These are phyloP conservation scores for Hypoxylon sp. DNA, from an alignment of 2,329 filamentous ascomycete genomes.

Conservation along the genomic window DNA sequence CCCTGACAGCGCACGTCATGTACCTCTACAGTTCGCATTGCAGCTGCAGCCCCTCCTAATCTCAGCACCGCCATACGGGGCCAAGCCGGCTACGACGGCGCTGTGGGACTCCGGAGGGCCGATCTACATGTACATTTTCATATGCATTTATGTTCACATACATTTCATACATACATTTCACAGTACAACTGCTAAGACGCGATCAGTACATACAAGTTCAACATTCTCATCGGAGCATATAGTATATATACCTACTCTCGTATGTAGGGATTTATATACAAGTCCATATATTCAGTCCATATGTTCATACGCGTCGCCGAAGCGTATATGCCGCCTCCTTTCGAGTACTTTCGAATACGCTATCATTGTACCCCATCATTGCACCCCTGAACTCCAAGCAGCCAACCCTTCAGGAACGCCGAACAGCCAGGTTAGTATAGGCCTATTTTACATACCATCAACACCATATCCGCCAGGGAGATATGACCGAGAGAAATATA, in stretches of 20 bases:
- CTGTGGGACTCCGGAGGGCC: conserved; percentile 2
- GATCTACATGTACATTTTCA: too few species aligned
- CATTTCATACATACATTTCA: too few species aligned
- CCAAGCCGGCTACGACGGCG: conserved; percentile 30
- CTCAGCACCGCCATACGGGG: conserved; percentile 13
- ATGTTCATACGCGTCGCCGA: neutral
- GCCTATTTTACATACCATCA: conserved; percentile 4
- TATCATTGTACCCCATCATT: conserved; percentile 10
- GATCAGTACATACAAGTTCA: neutral
- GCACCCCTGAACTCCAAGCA: neutral
- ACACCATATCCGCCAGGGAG: neutral
- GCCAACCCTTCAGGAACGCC: conserved; percentile 17
- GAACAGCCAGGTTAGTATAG: conserved; percentile 13
- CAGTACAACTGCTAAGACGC: too few species aligned
- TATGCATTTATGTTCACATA: too few species aligned
- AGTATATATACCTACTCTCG: neutral
- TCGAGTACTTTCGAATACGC: neutral
- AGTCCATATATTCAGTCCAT: neutral
- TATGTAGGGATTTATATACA: conserved; percentile 1
- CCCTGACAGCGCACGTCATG: conserved; percentile 29
- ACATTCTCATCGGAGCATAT: too few species aligned
- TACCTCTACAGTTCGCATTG: conserved; percentile 1
- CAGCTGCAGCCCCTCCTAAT: conserved; percentile 1
- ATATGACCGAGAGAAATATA: neutral
- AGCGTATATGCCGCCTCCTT: neutral